Evolutionary conservation across 345 rosid genomes (phyloP).

Genomic region (Trapa incisa): DNA sequence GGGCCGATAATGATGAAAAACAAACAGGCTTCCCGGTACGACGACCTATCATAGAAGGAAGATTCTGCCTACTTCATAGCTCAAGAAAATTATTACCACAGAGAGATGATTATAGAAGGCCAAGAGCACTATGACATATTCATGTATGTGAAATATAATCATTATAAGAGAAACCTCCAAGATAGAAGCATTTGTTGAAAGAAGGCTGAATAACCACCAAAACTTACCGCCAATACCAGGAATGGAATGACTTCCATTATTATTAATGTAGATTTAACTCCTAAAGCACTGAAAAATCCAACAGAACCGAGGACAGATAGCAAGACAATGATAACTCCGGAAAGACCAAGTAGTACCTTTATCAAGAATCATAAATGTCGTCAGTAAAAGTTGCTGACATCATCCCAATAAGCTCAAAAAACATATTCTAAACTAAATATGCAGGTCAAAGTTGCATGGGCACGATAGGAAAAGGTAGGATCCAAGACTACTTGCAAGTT

Average conservation of each 20-base stretch:
- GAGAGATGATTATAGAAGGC: too few relatives aligned
- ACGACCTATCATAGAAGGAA: too few relatives aligned
- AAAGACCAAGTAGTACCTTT: conserved; percentile 85
- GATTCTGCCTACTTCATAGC: too few relatives aligned
- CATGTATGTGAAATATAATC: too few relatives aligned
- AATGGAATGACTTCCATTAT: conserved; percentile 99
- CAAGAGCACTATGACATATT: too few relatives aligned
- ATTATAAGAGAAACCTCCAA: too few relatives aligned
- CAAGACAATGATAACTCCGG: conserved; percentile 91
- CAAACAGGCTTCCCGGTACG: neutral
- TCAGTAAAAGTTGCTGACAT: neutral
- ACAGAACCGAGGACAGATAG: conserved; percentile 93
- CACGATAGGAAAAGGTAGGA: neutral
- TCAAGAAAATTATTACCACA: too few relatives aligned
- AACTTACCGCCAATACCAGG: conserved; percentile 87
- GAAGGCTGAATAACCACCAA: conserved; percentile 4
- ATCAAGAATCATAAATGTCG: conserved; percentile 5
- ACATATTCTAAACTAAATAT: neutral
- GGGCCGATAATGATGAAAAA: neutral
- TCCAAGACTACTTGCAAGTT: neutral
- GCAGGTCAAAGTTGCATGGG: neutral
- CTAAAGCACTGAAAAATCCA: conserved; percentile 81
- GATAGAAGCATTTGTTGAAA: neutral
- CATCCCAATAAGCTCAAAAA: neutral
- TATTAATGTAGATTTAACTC: conserved; percentile 84